Conservation (phyloP, 306 rosid genomes). For the Elaeagnus macrophylla region DNA sequence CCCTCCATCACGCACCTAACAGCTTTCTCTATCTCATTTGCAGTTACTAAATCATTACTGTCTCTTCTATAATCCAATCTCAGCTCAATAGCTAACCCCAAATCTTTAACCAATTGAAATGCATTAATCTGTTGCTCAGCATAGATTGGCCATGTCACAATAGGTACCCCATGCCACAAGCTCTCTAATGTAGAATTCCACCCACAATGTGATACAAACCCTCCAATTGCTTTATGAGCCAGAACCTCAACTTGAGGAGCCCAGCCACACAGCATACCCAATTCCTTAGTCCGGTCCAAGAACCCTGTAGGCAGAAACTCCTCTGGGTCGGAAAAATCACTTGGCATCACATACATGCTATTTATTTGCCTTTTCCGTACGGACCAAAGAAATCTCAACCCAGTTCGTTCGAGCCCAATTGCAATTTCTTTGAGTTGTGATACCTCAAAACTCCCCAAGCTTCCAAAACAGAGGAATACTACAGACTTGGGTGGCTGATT, state of each 20-base stretch:
- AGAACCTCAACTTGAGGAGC: slow-evolving; percentile 26
- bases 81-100: slow-evolving; percentile 28
- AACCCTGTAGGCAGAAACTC: slow-evolving; percentile 20
- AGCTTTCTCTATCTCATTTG: slow-evolving; percentile 28
- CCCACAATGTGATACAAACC: slow-evolving; percentile 33
- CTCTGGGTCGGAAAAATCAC: slow-evolving; percentile 12
- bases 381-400: slow-evolving; percentile 25
- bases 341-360: slow-evolving; percentile 2
- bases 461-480: slow-evolving; percentile 40
- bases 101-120: slow-evolving; percentile 20
- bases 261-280: slow-evolving; percentile 26
- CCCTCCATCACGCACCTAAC: slow-evolving; percentile 26
- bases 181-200: slow-evolving; percentile 33
- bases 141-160: slow-evolving; percentile 28
- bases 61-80: slow-evolving; percentile 13
- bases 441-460: slow-evolving; percentile 18
- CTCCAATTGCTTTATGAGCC: slow-evolving; percentile 25
- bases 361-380: slow-evolving; percentile 7
- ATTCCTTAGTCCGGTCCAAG: slow-evolving; percentile 12
- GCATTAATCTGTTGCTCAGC: slow-evolving; percentile 29
- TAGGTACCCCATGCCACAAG: slow-evolving; percentile 22
- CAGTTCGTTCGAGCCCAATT: slow-evolving; percentile 24
- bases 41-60: background rate
- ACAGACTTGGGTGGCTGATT: slow-evolving; percentile 30
- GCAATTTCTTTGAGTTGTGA: slow-evolving; percentile 31